These are phyloP conservation scores for Chlamydomonas sphaeroides DNA, from an alignment of 139 green algal genomes.

Conservation along the genomic window DNA sequence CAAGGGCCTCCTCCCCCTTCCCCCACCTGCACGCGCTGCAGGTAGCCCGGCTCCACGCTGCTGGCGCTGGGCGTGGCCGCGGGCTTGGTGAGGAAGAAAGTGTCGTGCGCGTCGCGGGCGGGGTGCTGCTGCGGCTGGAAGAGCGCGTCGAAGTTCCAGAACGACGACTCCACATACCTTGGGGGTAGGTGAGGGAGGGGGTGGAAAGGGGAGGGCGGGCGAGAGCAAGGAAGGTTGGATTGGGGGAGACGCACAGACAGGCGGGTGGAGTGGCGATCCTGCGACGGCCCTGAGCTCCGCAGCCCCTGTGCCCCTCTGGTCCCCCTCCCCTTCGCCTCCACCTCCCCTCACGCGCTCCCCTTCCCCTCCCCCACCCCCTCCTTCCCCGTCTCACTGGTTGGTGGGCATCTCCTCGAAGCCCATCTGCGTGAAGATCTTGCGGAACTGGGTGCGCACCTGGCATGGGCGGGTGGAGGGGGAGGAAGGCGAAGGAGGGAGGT, in stretches of 20 bases:
- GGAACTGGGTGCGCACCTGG: constrained; percentile 90
- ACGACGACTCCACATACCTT: constrained; percentile 91
- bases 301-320: too few species aligned
- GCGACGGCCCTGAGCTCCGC: too few species aligned
- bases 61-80: constrained; percentile 68
- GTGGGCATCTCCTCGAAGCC: constrained; percentile 96
- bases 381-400: constrained; percentile 58
- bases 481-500: background rate
- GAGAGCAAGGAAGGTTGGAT: too few species aligned
- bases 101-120: constrained; percentile 98
- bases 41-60: constrained; percentile 84
- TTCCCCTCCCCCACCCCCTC: too few species aligned
- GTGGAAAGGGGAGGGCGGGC: background rate
- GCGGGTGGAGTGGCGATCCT: too few species aligned
- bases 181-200: background rate
- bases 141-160: constrained; percentile 99
- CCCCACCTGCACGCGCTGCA: constrained; percentile 83
- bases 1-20: background rate
- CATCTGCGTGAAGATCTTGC: constrained; percentile 96
- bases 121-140: constrained; percentile 99
- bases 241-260: too few species aligned
- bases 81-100: constrained; percentile 96
- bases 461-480: background rate
- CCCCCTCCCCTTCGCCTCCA: too few species aligned
- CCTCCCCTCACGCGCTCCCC: too few species aligned